Evolutionary conservation across 2,329 filamentous ascomycete species (phyloP).

Genomic region (Teratosphaeria pseudoeucalypti): DNA sequence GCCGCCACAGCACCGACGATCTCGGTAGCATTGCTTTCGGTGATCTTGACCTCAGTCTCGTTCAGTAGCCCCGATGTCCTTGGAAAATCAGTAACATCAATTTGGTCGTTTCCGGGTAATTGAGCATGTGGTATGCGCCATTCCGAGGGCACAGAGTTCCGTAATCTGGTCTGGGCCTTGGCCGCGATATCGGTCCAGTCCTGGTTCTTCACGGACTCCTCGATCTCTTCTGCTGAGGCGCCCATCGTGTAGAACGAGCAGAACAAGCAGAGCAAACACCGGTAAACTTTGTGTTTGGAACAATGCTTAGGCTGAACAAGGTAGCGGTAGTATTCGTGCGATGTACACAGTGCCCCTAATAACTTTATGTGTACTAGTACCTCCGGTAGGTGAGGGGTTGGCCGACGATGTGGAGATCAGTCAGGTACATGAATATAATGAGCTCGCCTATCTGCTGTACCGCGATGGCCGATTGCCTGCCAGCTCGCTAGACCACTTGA

Average conservation of each 20-base stretch:
- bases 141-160: slow-evolving; percentile 45
- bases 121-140: slow-evolving; percentile 46
- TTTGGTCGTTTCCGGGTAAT: slow-evolving; percentile 43
- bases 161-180: slow-evolving; percentile 34
- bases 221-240: background rate
- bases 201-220: background rate
- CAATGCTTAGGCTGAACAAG: background rate
- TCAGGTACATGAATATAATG: too few species aligned
- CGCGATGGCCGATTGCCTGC: too few species aligned
- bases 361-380: too few species aligned
- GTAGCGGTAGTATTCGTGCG: background rate
- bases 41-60: slow-evolving; percentile 41
- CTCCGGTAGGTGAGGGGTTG: too few species aligned
- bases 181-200: slow-evolving; percentile 36
- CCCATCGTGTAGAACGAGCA: background rate
- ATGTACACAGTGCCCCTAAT: background rate
- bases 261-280: background rate
- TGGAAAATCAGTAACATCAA: slow-evolving; percentile 49
- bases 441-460: too few species aligned
- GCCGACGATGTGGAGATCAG: too few species aligned
- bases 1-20: slow-evolving; percentile 32
- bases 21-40: slow-evolving; percentile 30
- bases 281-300: background rate
- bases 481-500: too few species aligned
- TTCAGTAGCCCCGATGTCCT: slow-evolving; percentile 50